Conservation (phyloP, 768 basidiomycete genomes). For the Podaxis carcinomalis region DNA sequence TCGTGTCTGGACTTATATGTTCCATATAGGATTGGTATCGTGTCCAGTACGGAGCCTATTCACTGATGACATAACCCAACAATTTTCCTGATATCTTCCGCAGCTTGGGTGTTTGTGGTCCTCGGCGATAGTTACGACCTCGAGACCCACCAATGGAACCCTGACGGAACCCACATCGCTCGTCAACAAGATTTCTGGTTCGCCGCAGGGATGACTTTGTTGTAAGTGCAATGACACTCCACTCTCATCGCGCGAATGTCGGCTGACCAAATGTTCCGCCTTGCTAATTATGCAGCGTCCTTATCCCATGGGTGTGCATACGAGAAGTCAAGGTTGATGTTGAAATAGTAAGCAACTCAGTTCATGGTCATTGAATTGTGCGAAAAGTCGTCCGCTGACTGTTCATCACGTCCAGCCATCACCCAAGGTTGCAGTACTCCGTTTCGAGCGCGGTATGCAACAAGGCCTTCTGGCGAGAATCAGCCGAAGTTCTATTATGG, state of each 20-base stretch:
- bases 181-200: slow-evolving; percentile 82
- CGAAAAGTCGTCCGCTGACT: neutral
- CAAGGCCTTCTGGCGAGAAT: slow-evolving; percentile 78
- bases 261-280: neutral
- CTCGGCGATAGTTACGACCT: slow-evolving; percentile 64
- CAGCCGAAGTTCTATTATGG: slow-evolving; percentile 70
- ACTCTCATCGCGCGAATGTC: neutral
- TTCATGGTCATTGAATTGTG: neutral
- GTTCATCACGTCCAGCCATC: slow-evolving; percentile 50
- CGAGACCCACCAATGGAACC: slow-evolving; percentile 53
- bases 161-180: slow-evolving; percentile 51
- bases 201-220: slow-evolving; percentile 64
- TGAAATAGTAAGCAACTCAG: slow-evolving; percentile 55
- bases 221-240: slow-evolving; percentile 38
- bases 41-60: slow-evolving; percentile 40
- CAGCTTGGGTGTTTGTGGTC: slow-evolving; percentile 67
- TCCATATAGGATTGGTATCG: slow-evolving; percentile 37
- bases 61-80: neutral
- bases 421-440: slow-evolving; percentile 73
- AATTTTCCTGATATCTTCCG: slow-evolving; percentile 7
- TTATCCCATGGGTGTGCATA: slow-evolving; percentile 74
- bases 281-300: slow-evolving; percentile 37
- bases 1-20: slow-evolving; percentile 6
- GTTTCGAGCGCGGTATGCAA: slow-evolving; percentile 83
- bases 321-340: slow-evolving; percentile 74